Conservation (phyloP, 2,329 filamentous ascomycete genomes). For the Hypocrella siamensis region DNA sequence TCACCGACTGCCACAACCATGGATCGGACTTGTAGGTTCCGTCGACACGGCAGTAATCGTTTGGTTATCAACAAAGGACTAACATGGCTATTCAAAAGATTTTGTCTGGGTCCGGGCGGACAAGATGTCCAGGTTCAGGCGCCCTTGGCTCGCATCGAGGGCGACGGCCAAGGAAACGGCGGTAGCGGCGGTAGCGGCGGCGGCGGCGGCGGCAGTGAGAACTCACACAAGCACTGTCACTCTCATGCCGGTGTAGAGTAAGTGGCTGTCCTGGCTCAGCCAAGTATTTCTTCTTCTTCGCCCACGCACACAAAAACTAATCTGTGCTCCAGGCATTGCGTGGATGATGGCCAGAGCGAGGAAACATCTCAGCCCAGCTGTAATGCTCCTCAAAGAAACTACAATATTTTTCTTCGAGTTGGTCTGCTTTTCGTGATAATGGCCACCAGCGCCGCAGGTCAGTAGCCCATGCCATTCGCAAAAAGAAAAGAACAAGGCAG, state of each 20-base stretch:
- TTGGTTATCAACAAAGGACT: no score
- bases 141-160: conserved; percentile 9
- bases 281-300: background rate
- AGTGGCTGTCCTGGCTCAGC: conserved; percentile 12
- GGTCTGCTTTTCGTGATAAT: conserved; percentile 61
- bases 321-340: conserved; percentile 41
- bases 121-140: conserved; percentile 42
- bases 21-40: conserved; percentile 32
- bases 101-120: conserved; percentile 43
- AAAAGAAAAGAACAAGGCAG: no score
- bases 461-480: conserved; percentile 2
- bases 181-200: background rate
- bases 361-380: conserved; percentile 20
- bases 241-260: conserved; percentile 64
- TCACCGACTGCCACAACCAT: conserved; percentile 51
- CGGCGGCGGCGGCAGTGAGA: conserved; percentile 1
- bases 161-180: conserved; percentile 6
- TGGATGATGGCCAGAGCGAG: conserved; percentile 28
- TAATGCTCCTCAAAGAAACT: conserved; percentile 31
- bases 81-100: no score
- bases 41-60: no score
- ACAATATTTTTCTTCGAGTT: conserved; percentile 52
- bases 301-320: no score
- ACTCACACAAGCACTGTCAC: conserved; percentile 23
- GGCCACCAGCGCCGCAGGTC: conserved; percentile 48